phyloP scores from a whole-genome alignment of 148 eudicot species.

The Arctostaphylos glauca region DNA sequence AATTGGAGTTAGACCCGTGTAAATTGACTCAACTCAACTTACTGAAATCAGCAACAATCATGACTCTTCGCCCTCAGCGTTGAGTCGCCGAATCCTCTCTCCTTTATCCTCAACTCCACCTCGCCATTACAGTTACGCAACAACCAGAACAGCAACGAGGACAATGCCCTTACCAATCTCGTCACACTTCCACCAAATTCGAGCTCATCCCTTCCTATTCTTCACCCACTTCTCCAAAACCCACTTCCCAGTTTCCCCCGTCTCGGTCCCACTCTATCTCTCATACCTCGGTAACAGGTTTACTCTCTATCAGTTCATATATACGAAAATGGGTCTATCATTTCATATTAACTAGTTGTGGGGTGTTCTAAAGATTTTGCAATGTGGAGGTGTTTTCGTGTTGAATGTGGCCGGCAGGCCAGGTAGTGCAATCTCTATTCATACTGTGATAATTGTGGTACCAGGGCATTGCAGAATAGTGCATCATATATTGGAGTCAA shows the following conservation, averaged over 20 bases:
- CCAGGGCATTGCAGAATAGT: constrained; percentile 37
- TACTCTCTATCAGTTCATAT: constrained; percentile 37
- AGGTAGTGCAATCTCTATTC: constrained; percentile 27
- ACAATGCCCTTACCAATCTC: constrained; percentile 24
- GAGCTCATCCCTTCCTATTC: neutral
- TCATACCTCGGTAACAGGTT: neutral
- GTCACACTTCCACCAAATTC: neutral
- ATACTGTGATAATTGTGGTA: constrained; percentile 19
- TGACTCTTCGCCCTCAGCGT: neutral
- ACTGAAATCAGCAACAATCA: neutral
- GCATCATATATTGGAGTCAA: constrained; percentile 12
- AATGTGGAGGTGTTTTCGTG: constrained; percentile 43
- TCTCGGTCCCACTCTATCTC: constrained; percentile 4
- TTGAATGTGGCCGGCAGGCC: constrained; percentile 49
- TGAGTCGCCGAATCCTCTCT: neutral
- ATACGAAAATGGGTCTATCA: constrained; percentile 11
- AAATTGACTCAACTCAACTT: too few relatives aligned
- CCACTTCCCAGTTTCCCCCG: neutral
- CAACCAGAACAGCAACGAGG: constrained; percentile 49
- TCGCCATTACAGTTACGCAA: constrained; percentile 50
- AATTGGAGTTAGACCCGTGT: too few relatives aligned
- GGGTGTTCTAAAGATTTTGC: constrained; percentile 36
- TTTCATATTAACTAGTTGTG: neutral
- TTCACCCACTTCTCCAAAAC: neutral
- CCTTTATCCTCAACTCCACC: constrained; percentile 34